Base-by-base conservation (phyloP, 768 basidiomycete genomes). In the Suillus fuscotomentosus region DNA sequence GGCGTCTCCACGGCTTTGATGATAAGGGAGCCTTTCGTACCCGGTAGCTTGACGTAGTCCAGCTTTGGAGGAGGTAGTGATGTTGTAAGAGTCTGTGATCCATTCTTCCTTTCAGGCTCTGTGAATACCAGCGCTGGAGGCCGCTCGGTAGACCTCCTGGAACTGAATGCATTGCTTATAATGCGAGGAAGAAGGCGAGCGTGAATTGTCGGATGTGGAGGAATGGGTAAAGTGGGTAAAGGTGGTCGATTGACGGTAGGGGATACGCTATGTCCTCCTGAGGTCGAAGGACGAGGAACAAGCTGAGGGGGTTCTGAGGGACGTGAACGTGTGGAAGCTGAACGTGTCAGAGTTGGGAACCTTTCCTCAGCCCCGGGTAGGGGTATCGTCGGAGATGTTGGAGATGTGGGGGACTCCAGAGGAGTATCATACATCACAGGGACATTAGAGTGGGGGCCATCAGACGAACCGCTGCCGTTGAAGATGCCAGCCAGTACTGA, bases 11-110 rank as follows among this genome's bases (percentile, higher is more conserved):
- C 92, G 1, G 94, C 88, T 70, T 94, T 94, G 57, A 97, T 84
- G 72, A 92, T 78, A 20, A 95, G 71, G 10, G 94, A 87, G 60
- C 91, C 90, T 73, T 94, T 95, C 4, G 94, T 97, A 31, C 94
- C 91, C 3, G 95, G 94, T 11, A 97, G 83, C 76, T 97, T 97
- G 63, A 95, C 90, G 70, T 94, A 95, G 75, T 96, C 94, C 45
- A 96, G 76, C 73, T 95, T 94, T 1, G 92, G 91, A 11, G 92
- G 88, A 24, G 91, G 88, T 3, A 85, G 77, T 4, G 81, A 75
- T 9, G 81, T 70, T 3, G 76, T 61, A 1, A 79, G 76, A 11
- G 76, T 66, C 17, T 75, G 75, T 14, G 75, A 65, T 2, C 69
- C 67, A 38, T 74, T 75, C 65, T 75, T 81, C 57, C 73, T 69